phyloP scores from a whole-genome alignment of 129 eudicot genomes.

The Centaurea solstitialis region DNA sequence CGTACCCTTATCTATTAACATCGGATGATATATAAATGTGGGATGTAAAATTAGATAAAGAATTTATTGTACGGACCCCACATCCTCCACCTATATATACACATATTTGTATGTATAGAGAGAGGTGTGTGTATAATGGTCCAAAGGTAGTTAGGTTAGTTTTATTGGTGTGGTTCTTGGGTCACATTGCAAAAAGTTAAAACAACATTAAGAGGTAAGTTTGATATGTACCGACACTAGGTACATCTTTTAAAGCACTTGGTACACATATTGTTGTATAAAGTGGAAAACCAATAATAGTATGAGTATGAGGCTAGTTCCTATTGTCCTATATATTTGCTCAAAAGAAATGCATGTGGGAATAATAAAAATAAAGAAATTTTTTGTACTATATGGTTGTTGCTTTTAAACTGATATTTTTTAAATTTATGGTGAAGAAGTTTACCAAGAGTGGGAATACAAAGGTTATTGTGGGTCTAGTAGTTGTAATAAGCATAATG shows the following conservation, averaged over 20 bases:
- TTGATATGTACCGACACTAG: background rate
- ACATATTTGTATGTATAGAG: background rate
- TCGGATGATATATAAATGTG: background rate
- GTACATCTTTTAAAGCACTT: slow-evolving; percentile 11
- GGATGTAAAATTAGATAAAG: slow-evolving; percentile 7
- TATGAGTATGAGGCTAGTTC: background rate
- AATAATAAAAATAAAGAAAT: background rate
- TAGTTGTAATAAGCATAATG: background rate
- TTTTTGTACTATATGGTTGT: background rate
- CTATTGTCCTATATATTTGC: background rate
- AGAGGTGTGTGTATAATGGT: background rate
- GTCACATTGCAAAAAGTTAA: slow-evolving; percentile 10
- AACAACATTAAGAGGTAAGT: background rate
- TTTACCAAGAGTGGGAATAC: background rate
- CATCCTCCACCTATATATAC: background rate
- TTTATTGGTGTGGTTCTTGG: slow-evolving; percentile 7
- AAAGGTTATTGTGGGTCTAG: background rate
- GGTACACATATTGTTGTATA: slow-evolving; percentile 15
- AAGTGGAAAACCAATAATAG: background rate
- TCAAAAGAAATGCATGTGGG: slow-evolving; percentile 6
- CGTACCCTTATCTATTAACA: too few species aligned
- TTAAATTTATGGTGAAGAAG: background rate
- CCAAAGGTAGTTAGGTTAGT: slow-evolving; percentile 16
- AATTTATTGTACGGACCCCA: slow-evolving; percentile 19
- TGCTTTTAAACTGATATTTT: background rate